Evolutionary conservation across 306 rosid genomes (phyloP).

Genomic region (Hippophae gyantsensis): DNA sequence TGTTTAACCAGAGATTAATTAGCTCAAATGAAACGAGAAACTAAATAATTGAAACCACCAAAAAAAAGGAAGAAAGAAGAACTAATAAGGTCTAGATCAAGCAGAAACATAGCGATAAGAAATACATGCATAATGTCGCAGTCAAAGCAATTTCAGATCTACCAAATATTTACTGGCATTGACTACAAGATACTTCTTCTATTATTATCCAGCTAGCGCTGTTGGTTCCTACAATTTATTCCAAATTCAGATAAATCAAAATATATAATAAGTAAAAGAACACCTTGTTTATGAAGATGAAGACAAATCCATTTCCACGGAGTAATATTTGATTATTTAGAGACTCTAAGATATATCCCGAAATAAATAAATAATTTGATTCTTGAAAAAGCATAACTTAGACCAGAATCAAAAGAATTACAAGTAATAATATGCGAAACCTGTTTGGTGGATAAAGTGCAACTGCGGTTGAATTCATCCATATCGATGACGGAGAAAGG

Average conservation of each 20-base stretch:
- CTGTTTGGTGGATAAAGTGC: slow-evolving; percentile 80
- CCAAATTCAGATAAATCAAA: too few relatives aligned
- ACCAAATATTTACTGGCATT: too few relatives aligned
- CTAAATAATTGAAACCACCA: background rate
- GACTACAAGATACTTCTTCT: too few relatives aligned
- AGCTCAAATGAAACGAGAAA: background rate
- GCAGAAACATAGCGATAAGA: background rate
- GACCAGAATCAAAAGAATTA: background rate
- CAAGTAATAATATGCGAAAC: slow-evolving; percentile 22
- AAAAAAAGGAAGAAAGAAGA: background rate
- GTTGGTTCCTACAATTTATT: too few relatives aligned
- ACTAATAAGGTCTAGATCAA: background rate
- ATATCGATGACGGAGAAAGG: slow-evolving; percentile 51
- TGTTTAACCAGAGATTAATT: slow-evolving; percentile 27
- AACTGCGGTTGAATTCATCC: slow-evolving; percentile 79
- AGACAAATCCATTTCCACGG: background rate
- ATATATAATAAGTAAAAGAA: too few relatives aligned
- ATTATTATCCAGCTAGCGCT: too few relatives aligned
- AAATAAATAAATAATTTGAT: too few relatives aligned
- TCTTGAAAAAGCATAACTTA: too few relatives aligned
- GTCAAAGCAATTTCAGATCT: too few relatives aligned
- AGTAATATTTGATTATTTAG: too few relatives aligned
- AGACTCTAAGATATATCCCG: too few relatives aligned
- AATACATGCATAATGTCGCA: too few relatives aligned
- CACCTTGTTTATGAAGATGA: background rate